These are phyloP conservation scores for Neurospora hispaniola DNA, from an alignment of 495 filamentous ascomycete species.

Conservation along the genomic window DNA sequence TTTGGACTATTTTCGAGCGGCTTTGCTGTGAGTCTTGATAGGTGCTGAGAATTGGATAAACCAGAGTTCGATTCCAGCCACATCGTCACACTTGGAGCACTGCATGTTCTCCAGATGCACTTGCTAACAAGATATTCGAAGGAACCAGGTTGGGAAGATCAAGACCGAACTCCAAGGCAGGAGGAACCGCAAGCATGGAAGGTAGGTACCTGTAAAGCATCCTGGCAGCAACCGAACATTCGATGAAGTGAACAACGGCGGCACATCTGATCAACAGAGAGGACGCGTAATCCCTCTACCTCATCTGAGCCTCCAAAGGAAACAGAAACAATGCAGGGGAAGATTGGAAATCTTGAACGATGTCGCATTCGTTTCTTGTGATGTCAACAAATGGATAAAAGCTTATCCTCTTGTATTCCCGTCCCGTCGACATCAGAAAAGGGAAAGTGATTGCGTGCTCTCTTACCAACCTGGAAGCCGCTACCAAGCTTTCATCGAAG, in stretches of 20 bases:
- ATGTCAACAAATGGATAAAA: not conserved
- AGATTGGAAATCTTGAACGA: not conserved
- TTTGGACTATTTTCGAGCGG: not conserved
- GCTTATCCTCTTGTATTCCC: not conserved
- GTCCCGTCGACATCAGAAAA: not conserved
- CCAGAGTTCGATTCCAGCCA: not conserved
- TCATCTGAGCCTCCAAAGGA: not conserved
- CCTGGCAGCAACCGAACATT: not conserved
- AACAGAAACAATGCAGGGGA: not conserved
- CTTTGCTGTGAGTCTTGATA: not conserved
- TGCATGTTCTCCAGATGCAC: not conserved
- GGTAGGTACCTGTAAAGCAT: too few relatives aligned
- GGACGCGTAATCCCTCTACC: not conserved
- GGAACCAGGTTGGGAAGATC: too few relatives aligned
- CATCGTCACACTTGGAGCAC: not conserved
- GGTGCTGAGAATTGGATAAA: not conserved
- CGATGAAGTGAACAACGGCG: not conserved
- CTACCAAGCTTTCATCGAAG: not conserved
- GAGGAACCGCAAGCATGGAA: not conserved
- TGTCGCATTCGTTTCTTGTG: not conserved
- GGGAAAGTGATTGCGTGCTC: not conserved
- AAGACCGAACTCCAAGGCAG: not conserved
- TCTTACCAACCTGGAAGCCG: not conserved
- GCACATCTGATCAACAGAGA: not conserved
- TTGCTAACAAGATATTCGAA: not conserved